Percentiles rank a stretch among this genome's conserved stretches.
Evolutionary conservation across 768 basidiomycete species (phyloP).

Genomic region (Suillus ampliporus): DNA sequence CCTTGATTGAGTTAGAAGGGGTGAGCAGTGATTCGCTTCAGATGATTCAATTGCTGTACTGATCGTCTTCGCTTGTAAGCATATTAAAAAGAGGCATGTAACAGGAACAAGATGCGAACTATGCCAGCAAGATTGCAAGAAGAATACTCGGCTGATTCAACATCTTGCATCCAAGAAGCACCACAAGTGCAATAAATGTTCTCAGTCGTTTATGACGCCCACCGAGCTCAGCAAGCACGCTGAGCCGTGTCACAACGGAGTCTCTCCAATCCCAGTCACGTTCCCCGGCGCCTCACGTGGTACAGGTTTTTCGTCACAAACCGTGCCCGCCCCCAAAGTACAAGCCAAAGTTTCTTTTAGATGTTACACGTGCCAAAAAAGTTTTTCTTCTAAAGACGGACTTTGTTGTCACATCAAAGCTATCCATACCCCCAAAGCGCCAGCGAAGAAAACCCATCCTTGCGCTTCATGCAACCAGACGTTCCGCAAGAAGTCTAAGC

Average conservation of each 20-base stretch:
- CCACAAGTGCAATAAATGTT: slow-evolving; percentile 7
- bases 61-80: background rate
- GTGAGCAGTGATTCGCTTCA: background rate
- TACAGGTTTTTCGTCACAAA: background rate
- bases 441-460: slow-evolving; percentile 2
- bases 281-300: slow-evolving; percentile 2
- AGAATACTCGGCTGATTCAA: background rate
- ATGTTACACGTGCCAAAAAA: background rate
- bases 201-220: slow-evolving; percentile 5
- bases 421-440: background rate
- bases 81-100: background rate
- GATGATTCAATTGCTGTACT: background rate
- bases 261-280: background rate
- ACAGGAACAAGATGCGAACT: background rate
- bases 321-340: background rate
- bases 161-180: slow-evolving; percentile 10
- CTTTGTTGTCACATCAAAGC: background rate
- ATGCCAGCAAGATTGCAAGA: background rate
- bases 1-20: background rate
- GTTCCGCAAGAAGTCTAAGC: slow-evolving; percentile 25
- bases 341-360: background rate
- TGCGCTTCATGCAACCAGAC: slow-evolving; percentile 24
- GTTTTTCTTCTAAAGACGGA: background rate
- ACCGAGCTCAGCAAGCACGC: slow-evolving; percentile 5
- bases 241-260: background rate